phyloP scores from a whole-genome alignment of 768 basidiomycete species.

The Leccinum sublutescens region DNA sequence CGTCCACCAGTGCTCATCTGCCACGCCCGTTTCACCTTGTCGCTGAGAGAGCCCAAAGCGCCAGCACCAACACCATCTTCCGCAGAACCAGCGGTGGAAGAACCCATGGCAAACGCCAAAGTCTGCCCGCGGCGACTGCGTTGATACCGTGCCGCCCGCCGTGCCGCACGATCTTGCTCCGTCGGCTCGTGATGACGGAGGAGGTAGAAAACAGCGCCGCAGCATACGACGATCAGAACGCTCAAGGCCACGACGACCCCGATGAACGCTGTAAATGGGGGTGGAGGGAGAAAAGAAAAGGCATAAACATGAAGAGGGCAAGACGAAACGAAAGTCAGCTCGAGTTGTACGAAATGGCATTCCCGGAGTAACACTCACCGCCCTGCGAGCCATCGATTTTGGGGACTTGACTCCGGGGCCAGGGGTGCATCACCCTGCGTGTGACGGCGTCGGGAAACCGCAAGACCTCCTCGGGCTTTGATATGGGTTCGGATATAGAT shows the following conservation, averaged over 20 bases:
- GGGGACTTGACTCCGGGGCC: constrained; percentile 35
- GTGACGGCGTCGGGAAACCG: background rate
- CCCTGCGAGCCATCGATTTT: constrained; percentile 50
- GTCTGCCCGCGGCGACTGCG: constrained; percentile 24
- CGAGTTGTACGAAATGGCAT: background rate
- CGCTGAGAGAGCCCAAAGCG: constrained; percentile 23
- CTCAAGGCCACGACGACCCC: constrained; percentile 55
- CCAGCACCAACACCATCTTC: background rate
- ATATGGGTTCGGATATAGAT: background rate
- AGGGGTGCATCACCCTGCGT: constrained; percentile 2
- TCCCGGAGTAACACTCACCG: constrained; percentile 34
- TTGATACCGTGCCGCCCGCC: constrained; percentile 32
- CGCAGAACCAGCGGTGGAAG: background rate
- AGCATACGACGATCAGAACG: constrained; percentile 52
- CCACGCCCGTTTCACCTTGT: constrained; percentile 27
- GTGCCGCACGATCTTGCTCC: constrained; percentile 38
- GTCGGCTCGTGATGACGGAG: constrained; percentile 48
- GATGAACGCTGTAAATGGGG: constrained; percentile 49
- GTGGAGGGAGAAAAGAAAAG: background rate
- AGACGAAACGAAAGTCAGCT: background rate
- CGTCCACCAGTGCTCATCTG: background rate
- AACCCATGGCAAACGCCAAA: constrained; percentile 13
- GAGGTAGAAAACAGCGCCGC: constrained; percentile 54
- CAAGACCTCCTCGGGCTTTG: background rate
- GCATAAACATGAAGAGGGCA: background rate